phyloP scores from a whole-genome alignment of 768 basidiomycete genomes.

The Phylloporus scabripes region DNA sequence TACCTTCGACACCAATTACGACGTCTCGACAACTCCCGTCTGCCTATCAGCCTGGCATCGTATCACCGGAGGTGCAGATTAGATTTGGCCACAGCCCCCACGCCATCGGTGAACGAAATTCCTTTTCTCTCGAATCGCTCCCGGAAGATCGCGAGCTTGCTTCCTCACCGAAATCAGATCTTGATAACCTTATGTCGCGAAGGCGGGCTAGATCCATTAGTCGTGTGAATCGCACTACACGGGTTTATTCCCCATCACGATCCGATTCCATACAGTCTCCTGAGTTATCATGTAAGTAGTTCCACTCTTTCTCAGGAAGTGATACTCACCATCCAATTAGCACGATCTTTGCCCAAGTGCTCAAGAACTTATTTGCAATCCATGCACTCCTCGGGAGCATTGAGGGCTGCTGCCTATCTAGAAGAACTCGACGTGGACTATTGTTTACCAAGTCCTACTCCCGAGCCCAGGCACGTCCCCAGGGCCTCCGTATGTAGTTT shows the following conservation, averaged over 20 bases:
- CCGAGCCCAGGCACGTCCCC: slow-evolving; percentile 13
- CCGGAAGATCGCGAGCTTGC: slow-evolving; percentile 47
- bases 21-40: slow-evolving; percentile 14
- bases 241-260: slow-evolving; percentile 18
- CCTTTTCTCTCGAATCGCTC: slow-evolving; percentile 38
- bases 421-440: slow-evolving; percentile 30
- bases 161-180: slow-evolving; percentile 12
- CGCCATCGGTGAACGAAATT: slow-evolving; percentile 11
- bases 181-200: slow-evolving; percentile 7
- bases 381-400: slow-evolving; percentile 25
- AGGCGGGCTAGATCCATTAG: slow-evolving; percentile 17
- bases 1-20: slow-evolving; percentile 19
- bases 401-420: slow-evolving; percentile 21
- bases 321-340: slow-evolving; percentile 7
- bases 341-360: slow-evolving; percentile 15
- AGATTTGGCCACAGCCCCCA: slow-evolving; percentile 29
- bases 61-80: slow-evolving; percentile 19
- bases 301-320: not conserved
- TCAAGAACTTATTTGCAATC: slow-evolving; percentile 30
- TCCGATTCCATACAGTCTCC: slow-evolving; percentile 1
- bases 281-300: slow-evolving; percentile 15
- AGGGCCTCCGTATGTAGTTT: slow-evolving; percentile 49
- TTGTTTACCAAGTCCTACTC: slow-evolving; percentile 18
- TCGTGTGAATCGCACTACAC: slow-evolving; percentile 13
- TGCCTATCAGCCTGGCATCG: slow-evolving; percentile 17